Base-by-base conservation (phyloP, 495 filamentous ascomycete genomes). In the Trichoderma erinaceum region DNA sequence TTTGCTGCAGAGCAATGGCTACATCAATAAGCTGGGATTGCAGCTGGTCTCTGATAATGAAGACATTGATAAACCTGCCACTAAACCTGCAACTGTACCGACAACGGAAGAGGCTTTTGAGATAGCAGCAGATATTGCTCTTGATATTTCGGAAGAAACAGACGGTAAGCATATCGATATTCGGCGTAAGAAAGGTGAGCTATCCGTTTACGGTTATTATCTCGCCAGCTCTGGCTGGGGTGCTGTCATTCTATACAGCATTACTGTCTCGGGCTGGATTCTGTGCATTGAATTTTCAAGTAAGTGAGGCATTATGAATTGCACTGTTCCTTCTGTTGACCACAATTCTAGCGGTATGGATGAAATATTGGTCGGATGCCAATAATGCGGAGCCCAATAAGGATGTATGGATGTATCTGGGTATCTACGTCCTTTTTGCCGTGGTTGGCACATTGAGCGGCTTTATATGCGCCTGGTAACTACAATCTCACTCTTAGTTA, bases 201-300 rank as follows among this genome's bases (percentile, higher is more conserved):
- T 85, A 4, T 76, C 83, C 15, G 79, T 87, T 66, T 87, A 87
- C 71, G 68, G 75, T 7, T 87, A 86, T 71, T 87, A 87, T 67
- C 68, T 83, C 66, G 74, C 74, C 44, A 78, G 82, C 0, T 79
- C 86, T 35, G 85, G 85, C 18, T 81, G 77, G 79, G 43, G 78
- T 15, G 75, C 78, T 0, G 78, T 77, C 0, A 23, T 81, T 12
- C 61, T 84, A 11, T 86, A 86, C 70, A 72, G 81, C 3, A 13
- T 72, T 38, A 70, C 69, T 11, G 73, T 74, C 52, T 35, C 67
- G 12, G 73, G 70, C 41, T 74, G 73, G 43, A 69, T 73, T 4
- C 75, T 76, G 32, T 73, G 68, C 68, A 66, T 70, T 0, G 71
- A 71, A 18, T 76, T 76, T 63, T 73, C 74, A n/a, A 74, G 74